Evolutionary conservation across 306 rosid genomes (phyloP), one percentile per base, ranked within the genome.

Genomic region (Acacia crassicarpa): DNA sequence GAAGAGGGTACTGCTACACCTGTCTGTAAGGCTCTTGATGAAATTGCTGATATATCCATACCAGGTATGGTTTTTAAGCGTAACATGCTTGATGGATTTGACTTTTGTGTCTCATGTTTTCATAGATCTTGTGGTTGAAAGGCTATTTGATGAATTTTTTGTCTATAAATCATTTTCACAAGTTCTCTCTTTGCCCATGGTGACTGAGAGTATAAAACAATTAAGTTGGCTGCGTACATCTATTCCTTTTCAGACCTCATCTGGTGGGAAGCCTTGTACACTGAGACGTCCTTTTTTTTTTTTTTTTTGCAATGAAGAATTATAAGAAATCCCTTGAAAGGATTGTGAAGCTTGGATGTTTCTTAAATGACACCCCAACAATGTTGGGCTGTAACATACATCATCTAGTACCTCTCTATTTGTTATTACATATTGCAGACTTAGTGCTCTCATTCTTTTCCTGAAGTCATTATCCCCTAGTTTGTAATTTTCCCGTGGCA

Each of bases 1-100:
- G 99, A 95, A 86, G 99, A 95, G 84, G 99, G 97, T 75, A 95
- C 99, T 80, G 97, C 99, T 75, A 95, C 96, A 27, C 19, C 97
- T 75, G 97, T 95, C 49, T 92, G 97, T 81, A 87, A 78, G 88
- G 83, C 97, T 81, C 97, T 95, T 65, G 94, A 95, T 84, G 99
- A 95, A 85, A 88, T 95, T 86, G 99, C 99, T 27, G 98, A 93
- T 81, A 78, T 92, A 85, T 95, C 94, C 78, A 89, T 95, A 72
- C 90, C 93, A 70, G 99, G 99, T 95, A 89, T 78, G 56, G n/a
- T 51, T 82, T 76, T 79, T 56, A 74, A 80, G 81, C 25, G 43
- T 80, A 78, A 7, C 82, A 35, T 23, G 66, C n/a, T 67, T 72
- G 15, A 30, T 66, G 72, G 54, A 58, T 41, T 73, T 54, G 58